Percentiles rank a stretch among this genome's conserved stretches.
These are phyloP conservation scores for Tricholoma saponaceum DNA, from an alignment of 768 basidiomycete species.

Conservation along the genomic window DNA sequence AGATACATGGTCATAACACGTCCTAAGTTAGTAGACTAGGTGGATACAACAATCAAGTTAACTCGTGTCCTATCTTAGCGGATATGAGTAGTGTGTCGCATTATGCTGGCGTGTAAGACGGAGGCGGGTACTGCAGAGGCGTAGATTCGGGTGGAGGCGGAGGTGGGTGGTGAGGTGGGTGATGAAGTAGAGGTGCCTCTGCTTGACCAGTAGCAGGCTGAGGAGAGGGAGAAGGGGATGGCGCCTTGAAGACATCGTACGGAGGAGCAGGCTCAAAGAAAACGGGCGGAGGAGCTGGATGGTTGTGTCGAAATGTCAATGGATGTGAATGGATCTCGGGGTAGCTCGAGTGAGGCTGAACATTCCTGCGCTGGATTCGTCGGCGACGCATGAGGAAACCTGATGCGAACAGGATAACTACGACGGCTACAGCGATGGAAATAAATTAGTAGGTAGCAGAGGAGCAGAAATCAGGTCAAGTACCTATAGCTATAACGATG, in stretches of 20 bases:
- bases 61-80: not conserved
- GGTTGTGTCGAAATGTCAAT: not conserved
- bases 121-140: slow-evolving; percentile 11
- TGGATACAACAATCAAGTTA: not conserved
- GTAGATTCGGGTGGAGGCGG: not conserved
- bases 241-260: slow-evolving; percentile 3
- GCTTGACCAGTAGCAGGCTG: not conserved
- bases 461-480: not conserved
- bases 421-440: not conserved
- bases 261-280: slow-evolving; percentile 13
- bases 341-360: not conserved
- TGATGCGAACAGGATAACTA: slow-evolving; percentile 1
- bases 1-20: not conserved
- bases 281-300: not conserved
- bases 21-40: not conserved
- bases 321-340: not conserved
- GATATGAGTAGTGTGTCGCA: not conserved
- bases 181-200: not conserved
- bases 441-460: not conserved
- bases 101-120: slow-evolving; percentile 12
- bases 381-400: slow-evolving; percentile 6
- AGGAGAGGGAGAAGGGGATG: not conserved
- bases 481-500: slow-evolving; percentile 5
- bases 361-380: not conserved
- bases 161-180: not conserved